Base-by-base conservation (phyloP, 1,139 yeast genomes). In the Magnusiomyces magnusii region DNA sequence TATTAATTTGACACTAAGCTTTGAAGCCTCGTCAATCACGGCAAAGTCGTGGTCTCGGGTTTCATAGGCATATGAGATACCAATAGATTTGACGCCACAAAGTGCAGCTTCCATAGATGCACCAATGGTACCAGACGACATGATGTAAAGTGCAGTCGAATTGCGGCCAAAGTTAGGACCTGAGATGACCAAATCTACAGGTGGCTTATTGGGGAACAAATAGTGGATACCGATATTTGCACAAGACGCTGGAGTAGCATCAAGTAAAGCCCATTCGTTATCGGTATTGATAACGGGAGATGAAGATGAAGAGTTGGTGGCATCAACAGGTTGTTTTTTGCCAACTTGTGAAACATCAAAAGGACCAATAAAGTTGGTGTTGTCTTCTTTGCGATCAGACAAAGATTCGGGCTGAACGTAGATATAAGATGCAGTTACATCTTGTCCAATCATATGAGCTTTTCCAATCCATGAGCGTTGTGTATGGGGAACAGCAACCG, bases 161-260 rank as follows among this genome's bases (percentile, higher is more conserved):
- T 93, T 93, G 69, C 96, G 83, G 31, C 99, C 99, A 66, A 87
- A 93, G 71, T 93, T 93, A 9, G 99, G 99, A 0, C 99, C 99
- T 59, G 96, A 87, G 23, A 93, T 73, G 2, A 93, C 97, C 63
- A 93, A 76, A 73, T 93, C 98, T 27, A 90, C 82, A 0, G 87
- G 86, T n/a, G 34, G 23, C 62, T 80, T 79, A 23, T 79, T 75
- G 42, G 74, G 63, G 63, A 85, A 80, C 54, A 88, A 68, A 70
- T 89, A 92, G 69, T 90, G 87, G 57, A 89, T 75, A 1, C 97
- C 99, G 58, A 93, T 82, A 72, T 92, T 97, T 2, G 96, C 83
- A 72, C 97, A 91, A 1, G 96, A 88, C 7, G 98, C 98, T 0
- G 99, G 99, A 0, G 98, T 93, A 51, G 96, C 95, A 70, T 89